Conservation (phyloP, 163 green algal species). For the Smithsoniella earleae region DNA sequence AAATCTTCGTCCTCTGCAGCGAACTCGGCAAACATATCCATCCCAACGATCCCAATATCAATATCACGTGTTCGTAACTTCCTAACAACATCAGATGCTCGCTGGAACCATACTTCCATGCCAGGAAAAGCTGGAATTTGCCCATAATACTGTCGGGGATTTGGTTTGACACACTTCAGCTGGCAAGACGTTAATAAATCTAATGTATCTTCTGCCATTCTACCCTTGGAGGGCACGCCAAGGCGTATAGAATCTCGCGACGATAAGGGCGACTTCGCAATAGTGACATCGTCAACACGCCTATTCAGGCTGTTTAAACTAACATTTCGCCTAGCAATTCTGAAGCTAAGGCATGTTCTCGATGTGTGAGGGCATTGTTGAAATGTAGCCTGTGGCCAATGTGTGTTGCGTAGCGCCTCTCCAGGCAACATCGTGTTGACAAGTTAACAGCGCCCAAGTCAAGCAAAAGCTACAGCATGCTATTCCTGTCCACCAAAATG, state of each 20-base stretch:
- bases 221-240: conserved; percentile 88
- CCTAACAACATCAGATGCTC: conserved; percentile 68
- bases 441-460: too few relatives aligned
- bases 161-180: conserved; percentile 66
- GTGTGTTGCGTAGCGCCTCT: too few relatives aligned
- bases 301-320: neutral
- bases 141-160: conserved; percentile 94
- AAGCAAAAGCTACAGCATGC: too few relatives aligned
- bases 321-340: neutral
- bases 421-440: too few relatives aligned
- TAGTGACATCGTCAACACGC: neutral
- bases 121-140: conserved; percentile 78
- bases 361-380: too few relatives aligned
- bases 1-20: conserved; percentile 57
- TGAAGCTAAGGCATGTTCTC: too few relatives aligned
- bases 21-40: conserved; percentile 77
- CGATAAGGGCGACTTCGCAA: conserved; percentile 4
- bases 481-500: too few relatives aligned
- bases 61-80: conserved; percentile 78
- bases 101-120: conserved; percentile 93
- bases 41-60: conserved; percentile 93
- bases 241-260: conserved; percentile 47
- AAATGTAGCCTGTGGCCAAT: too few relatives aligned
- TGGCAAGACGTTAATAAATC: conserved; percentile 66
- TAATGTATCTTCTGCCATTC: conserved; percentile 96